Base-by-base conservation (phyloP, 192 early-diverging fungal species). In the Geranomyces variabilis region DNA sequence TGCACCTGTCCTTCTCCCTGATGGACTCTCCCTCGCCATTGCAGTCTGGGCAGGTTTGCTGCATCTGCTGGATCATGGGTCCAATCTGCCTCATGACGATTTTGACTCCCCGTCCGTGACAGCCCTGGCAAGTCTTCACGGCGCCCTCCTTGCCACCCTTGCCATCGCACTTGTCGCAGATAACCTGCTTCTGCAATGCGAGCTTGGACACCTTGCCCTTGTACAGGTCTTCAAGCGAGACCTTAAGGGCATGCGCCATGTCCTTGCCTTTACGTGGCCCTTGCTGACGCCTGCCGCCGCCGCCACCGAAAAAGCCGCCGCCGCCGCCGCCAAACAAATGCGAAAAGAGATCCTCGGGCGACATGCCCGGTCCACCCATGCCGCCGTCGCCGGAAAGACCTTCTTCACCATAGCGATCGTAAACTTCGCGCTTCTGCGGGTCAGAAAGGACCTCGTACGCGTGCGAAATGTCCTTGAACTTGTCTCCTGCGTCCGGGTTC, bases 11-110 rank as follows among this genome's bases (percentile, higher is more conserved):
- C 80, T 94, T 95, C 56, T 91, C 88, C 62, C 90, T 88, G 67
- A 99, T 96, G 70, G 92, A 86, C 75, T 96, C 91, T 70, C 98
- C 96, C 67, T 89, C 87, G 66, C 95, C 98, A 58, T 87, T 82
- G 83, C 98, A 99, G 49, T 90, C 88, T 36, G 81, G 82, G 83
- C 98, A 99, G 30, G 94, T 89, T 78, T 97, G 94, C 81, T 99
- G 98, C 83, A 98, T 93, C 85, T 98, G 98, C 87, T 99, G 98
- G 66, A 99, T 91, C 96, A 99, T 98, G 22, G 98, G 98, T 28
- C 98, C 98, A 83, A 99, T 91, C 78, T 98, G 95, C 56, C 96
- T 85, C 67, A 96, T 84, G 64, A 91, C 88, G 28, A 96, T 82
- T 81, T 91, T 92, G 67, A 96, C 82, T 83, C 98, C 98, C 62